Evolutionary conservation across 2,329 filamentous ascomycete species (phyloP).

Genomic region (Claviceps paspali): DNA sequence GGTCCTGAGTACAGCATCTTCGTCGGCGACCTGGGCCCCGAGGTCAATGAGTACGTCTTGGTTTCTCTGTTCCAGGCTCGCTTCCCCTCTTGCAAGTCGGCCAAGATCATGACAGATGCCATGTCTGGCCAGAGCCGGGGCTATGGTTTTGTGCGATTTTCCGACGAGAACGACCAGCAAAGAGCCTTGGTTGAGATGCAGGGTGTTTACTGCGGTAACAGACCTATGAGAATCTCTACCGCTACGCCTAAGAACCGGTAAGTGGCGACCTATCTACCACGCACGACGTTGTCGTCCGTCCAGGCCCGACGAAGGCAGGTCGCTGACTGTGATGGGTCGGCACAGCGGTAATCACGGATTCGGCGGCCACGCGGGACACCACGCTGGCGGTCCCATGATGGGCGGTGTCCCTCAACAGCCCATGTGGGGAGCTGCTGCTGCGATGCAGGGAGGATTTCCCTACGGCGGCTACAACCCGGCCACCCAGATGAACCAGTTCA

Average conservation of each 20-base stretch:
- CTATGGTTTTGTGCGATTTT: slow-evolving; percentile 96
- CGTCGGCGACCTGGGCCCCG: slow-evolving; percentile 90
- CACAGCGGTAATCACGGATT: slow-evolving; percentile 24
- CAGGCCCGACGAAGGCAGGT: not conserved
- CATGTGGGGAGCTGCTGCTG: slow-evolving; percentile 22
- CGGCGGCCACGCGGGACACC: slow-evolving; percentile 26
- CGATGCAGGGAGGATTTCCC: slow-evolving; percentile 20
- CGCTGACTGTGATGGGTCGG: slow-evolving; percentile 3
- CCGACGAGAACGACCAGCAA: slow-evolving; percentile 90
- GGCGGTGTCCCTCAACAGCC: slow-evolving; percentile 28
- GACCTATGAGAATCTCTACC: slow-evolving; percentile 96
- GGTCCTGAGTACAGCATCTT: slow-evolving; percentile 96
- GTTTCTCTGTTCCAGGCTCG: slow-evolving; percentile 94
- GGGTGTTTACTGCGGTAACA: slow-evolving; percentile 95
- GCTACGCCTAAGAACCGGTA: slow-evolving; percentile 88
- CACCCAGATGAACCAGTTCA: slow-evolving; percentile 91
- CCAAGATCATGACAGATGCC: slow-evolving; percentile 99
- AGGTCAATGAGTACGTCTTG: slow-evolving; percentile 96
- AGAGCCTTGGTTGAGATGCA: slow-evolving; percentile 96
- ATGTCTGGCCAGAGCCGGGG: slow-evolving; percentile 95
- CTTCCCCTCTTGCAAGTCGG: slow-evolving; percentile 95
- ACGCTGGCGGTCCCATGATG: slow-evolving; percentile 29
- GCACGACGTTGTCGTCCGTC: not conserved
- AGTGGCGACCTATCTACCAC: slow-evolving; percentile 6
- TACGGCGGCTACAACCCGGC: slow-evolving; percentile 32